Base-by-base conservation (phyloP, 176 grass and related monocot species). In the Avena sativa region DNA sequence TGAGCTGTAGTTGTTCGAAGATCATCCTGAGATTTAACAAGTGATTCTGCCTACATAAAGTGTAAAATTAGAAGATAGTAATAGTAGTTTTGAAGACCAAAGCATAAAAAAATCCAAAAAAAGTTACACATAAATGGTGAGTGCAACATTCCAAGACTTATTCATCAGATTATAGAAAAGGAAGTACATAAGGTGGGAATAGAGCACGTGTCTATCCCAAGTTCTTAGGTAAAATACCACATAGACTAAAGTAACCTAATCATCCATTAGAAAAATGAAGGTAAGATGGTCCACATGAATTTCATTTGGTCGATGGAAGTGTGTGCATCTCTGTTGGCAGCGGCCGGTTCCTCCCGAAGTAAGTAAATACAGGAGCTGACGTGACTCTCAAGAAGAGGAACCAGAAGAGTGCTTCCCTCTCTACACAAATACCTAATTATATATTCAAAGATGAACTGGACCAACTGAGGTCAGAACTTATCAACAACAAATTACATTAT, bases 1-100 rank as follows among this genome's bases (percentile, higher is more conserved):
- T 98, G 88, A 80, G 91, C 96, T 75, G 88, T 89, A 43, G 88
- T 91, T 79, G 92, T 86, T 76, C 85, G 87, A 74, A 92, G 86
- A 89, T 94, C 90, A 66, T 95, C 90, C 71, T 88, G 92, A 86
- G 93, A 75, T 89, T 98, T 95, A 67, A 95, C 96, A 34, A 98
- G 84, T 20, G 77, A 57, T 62, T 98, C 96, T 6, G 92, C 96
- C 96, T 98, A 65, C 73, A 92, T n/a, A 84, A 55, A 72, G 79
- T 70, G 48, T 40, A 85, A 52, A 80, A 30, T 30, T 53, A 40
- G 62, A 84, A 84, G 30, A 79, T 68, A 19, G 28, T 16, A 63
- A 8, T 36, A 64, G 4, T 61, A 70, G 2, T 68, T 61, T 46
- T 79, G 0, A 81, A 20, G 30, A 71, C 30, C 50, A 80, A 71